Evolutionary conservation across 306 rosid genomes (phyloP), one percentile per base, ranked within the genome.

Genomic region (Vigna nakashimae): DNA sequence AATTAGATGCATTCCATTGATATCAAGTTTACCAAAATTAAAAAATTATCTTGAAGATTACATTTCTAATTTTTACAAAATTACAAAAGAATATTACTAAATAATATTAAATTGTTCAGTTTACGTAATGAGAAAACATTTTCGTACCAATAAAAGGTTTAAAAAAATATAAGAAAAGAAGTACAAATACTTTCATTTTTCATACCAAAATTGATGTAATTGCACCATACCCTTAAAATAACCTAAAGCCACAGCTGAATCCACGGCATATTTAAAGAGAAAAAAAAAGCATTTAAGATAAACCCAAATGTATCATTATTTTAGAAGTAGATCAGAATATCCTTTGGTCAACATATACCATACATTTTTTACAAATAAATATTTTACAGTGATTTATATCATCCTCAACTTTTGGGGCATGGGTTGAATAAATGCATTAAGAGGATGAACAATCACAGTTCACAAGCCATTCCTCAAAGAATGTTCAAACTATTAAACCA

Each of bases 401-500:
- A 63, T 45, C 73, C 74, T 65, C 74, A 43, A 64, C 48, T 63
- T 81, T 69, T 51, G 53, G 70, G 17, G 66, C 45, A 58, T 32
- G 18, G 2, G 5, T 43, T 28, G 46, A 6, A 67, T 24, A 45
- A 48, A 34, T 17, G 34, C 15, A 59, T 48, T 17, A 46, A 58
- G 66, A 28, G 26, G 9, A 40, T 36, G 69, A 58, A 18, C 53
- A 40, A 63, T 53, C 67, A 26, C 49, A 68, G 1, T 16, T 53
- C 58, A 42, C 50, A 68, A 4, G 12, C 67, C 30, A 51, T 45
- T 32, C 30, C 18, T 28, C 17, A 20, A 43, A 74, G 60, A 82
- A 38, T 17, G 68, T 82, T 82, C 66, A 48, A 42, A 40, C 56
- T 73, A 18, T 4, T 2, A 51, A 46, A 10, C 65, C 65, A 65